A percentile compares a stretch with the other conserved stretches of the same genome.
phyloP scores from a whole-genome alignment of 352 stramenopile genomes.

The Saprolegnia parasitica region DNA sequence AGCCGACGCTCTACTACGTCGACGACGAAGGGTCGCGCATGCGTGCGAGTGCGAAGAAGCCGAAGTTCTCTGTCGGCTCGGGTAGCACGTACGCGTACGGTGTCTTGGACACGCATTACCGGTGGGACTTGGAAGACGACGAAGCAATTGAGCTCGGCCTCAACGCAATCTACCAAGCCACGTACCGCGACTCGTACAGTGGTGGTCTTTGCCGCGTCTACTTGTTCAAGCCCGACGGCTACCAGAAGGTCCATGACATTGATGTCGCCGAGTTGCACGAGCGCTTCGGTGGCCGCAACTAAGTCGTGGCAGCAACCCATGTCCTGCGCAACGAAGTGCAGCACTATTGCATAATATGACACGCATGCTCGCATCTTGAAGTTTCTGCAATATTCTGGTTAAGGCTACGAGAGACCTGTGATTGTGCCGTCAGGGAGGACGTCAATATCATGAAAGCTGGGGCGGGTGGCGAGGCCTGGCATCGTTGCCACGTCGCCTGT shows the following conservation, averaged over 20 bases:
- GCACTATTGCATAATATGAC: no score
- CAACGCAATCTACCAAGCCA: conserved; percentile 99
- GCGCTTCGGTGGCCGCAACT: conserved; percentile 34
- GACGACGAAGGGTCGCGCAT: conserved; percentile 99
- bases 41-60: conserved; percentile 89
- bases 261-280: conserved; percentile 99
- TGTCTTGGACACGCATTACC: conserved; percentile 96
- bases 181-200: conserved; percentile 98
- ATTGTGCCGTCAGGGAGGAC: conserved; percentile 94
- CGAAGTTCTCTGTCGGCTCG: conserved; percentile 98
- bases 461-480: conserved; percentile 94
- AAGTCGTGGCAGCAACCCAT: neutral
- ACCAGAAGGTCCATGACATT: conserved; percentile 93
- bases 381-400: no score
- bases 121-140: conserved; percentile 95
- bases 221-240: conserved; percentile 97
- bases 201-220: conserved; percentile 96
- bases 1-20: conserved; percentile 99
- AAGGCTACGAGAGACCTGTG: conserved; percentile 90
- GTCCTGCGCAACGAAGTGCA: neutral
- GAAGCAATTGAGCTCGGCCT: conserved; percentile 99
- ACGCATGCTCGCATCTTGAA: no score
- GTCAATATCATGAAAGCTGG: conserved; percentile 98
- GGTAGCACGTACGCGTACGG: conserved; percentile 99
- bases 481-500: conserved; percentile 98